Base-by-base conservation (phyloP, 2,329 filamentous ascomycete genomes). In the Polytolypa hystricis region DNA sequence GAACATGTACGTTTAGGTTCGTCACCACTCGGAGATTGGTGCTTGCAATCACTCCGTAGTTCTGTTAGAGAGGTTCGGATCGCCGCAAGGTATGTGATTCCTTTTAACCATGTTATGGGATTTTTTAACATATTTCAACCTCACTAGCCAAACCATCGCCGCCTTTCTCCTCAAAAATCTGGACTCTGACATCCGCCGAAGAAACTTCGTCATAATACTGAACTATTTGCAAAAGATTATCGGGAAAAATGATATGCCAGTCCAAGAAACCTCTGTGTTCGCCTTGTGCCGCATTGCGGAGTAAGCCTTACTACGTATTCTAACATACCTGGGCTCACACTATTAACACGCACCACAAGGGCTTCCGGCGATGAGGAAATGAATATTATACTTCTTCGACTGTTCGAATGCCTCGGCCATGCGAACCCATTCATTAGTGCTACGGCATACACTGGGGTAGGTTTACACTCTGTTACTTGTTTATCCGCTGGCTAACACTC, bases 331-430 rank as follows among this genome's bases (percentile, higher is more conserved):
- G 2, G 7, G 18, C 11, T 15, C 11, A 19, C 26, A 18, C n/a
- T 11, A 23, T 5, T 15, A 43, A 39, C 45, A 45, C 19, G 36
- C 6, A 19, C 30, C 39, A 19, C 11, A 36, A 79, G 77, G 39
- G 70, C 80, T 7, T 80, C 83, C 30, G 73, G 76, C 11, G 84
- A 91, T 43, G 77, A 89, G 44, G 85, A 94, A 54, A 73, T 94
- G 38, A 91, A 91, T 48, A 73, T 95, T 35, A 81, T 91, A 15
- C 66, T 98, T 19, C 71, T 93, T 38, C 79, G 83, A 46, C 70
- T 96, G 5, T 69, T 95, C 6, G 83, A 93, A 40, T 94, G 91
- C 53, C 67, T 96, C 6, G 89, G 89, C 5, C 81, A 91, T 60
- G 68, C 74, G 28, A 94, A 93, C 55, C 73, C 75, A 26, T 73